phyloP scores from a whole-genome alignment of 2,329 filamentous ascomycete species.

The Trichoderma guizhouense region DNA sequence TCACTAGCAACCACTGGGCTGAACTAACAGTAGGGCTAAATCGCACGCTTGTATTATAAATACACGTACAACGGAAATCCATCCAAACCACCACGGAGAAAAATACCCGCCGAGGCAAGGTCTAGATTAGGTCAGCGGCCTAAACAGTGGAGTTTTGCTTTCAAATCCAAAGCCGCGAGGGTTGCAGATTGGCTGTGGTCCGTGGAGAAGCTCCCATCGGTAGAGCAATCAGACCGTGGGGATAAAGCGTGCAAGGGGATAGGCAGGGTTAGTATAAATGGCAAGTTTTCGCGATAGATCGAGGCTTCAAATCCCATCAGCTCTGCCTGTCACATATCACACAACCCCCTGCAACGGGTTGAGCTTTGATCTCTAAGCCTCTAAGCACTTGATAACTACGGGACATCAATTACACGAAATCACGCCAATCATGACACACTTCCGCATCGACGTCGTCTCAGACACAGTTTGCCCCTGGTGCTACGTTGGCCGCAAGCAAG shows the following conservation, averaged over 20 bases:
- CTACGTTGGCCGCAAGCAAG: constrained; percentile 46
- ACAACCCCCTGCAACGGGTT: not conserved
- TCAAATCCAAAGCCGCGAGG: not conserved
- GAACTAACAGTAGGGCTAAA: not conserved
- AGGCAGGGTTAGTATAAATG: not conserved
- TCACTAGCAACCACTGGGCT: not conserved
- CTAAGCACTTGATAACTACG: not conserved
- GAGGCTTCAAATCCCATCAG: not conserved
- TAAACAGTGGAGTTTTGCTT: not conserved
- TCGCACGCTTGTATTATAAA: not conserved
- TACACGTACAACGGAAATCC: not conserved
- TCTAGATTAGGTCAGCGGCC: not conserved
- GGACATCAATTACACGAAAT: not conserved
- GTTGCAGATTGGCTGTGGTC: not conserved
- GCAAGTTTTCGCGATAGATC: not conserved
- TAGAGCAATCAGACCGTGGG: not conserved
- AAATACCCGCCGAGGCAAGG: not conserved
- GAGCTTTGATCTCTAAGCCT: not conserved
- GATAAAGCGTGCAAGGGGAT: not conserved
- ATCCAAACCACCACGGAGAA: not conserved
- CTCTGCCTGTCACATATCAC: not conserved
- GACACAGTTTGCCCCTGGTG: constrained; percentile 53
- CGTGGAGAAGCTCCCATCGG: not conserved
- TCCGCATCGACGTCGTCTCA: constrained; percentile 45
- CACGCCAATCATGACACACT: constrained; percentile 55